phyloP scores from a whole-genome alignment of 208 protist species.

The Acanthamoeba lenticulata region DNA sequence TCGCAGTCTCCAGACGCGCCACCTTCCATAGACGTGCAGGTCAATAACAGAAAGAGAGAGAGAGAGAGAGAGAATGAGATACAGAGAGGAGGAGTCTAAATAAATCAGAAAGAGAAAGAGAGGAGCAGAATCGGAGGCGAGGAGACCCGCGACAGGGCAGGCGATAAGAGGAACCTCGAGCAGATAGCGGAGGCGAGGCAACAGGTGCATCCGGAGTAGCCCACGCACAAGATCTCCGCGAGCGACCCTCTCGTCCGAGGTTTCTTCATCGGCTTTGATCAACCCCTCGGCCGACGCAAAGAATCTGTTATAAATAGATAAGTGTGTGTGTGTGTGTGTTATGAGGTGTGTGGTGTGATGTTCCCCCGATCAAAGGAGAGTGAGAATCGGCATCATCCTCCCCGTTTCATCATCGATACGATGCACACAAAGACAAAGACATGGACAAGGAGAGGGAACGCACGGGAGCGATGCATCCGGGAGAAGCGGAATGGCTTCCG shows the following conservation, averaged over 20 bases:
- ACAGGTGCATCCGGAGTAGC: neutral
- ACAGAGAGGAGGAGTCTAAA: neutral
- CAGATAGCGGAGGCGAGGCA: neutral
- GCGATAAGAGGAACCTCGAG: neutral
- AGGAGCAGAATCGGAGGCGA: neutral
- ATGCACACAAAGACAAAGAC: neutral
- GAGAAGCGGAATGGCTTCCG: neutral
- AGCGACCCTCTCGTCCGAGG: neutral
- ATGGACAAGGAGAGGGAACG: neutral
- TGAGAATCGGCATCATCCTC: neutral
- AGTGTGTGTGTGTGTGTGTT: neutral
- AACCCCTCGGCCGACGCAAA: neutral
- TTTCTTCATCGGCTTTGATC: neutral
- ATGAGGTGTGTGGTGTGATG: neutral
- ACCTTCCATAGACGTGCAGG: neutral
- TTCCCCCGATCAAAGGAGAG: neutral
- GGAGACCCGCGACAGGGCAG: neutral
- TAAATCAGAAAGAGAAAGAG: neutral
- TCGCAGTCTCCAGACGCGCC: neutral
- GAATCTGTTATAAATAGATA: no score
- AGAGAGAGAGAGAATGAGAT: neutral
- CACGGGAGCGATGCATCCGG: neutral
- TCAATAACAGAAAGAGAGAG: neutral
- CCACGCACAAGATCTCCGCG: neutral
- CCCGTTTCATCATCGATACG: neutral